These are phyloP conservation scores for Glonium stellatum DNA, from an alignment of 495 filamentous ascomycete species.

Conservation along the genomic window DNA sequence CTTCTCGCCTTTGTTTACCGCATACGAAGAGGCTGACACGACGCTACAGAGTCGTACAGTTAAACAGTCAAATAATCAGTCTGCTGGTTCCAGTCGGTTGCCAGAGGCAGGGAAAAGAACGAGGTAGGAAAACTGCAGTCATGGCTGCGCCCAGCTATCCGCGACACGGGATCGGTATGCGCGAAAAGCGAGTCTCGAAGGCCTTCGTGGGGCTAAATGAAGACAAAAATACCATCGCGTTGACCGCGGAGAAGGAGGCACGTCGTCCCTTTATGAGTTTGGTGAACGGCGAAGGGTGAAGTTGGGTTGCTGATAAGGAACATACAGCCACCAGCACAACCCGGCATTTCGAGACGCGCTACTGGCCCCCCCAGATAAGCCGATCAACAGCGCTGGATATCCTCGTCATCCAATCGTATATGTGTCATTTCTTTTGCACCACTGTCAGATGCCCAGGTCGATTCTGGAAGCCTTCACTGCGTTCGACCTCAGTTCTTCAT, in stretches of 20 bases:
- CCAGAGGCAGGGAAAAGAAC: no score
- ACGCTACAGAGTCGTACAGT: no score
- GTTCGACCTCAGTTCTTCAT: background rate
- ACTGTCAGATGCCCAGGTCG: background rate
- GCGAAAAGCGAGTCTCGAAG: background rate
- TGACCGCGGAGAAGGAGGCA: slow-evolving; percentile 14
- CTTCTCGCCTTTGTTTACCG: no score
- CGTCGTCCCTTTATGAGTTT: slow-evolving; percentile 2
- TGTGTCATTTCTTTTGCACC: background rate
- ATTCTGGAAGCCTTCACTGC: background rate
- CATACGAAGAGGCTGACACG: no score
- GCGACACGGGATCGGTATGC: no score
- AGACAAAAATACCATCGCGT: background rate
- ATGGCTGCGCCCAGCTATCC: no score
- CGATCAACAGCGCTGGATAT: background rate
- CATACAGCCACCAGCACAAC: slow-evolving; percentile 3
- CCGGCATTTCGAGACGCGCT: background rate
- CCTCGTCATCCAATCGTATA: background rate
- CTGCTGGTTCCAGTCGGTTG: no score
- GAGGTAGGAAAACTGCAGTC: no score
- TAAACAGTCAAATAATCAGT: no score
- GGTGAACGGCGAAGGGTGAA: background rate
- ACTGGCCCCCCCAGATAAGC: slow-evolving; percentile 14
- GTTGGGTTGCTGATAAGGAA: slow-evolving; percentile 14
- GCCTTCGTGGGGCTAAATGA: background rate